Evolutionary conservation across 2,329 filamentous ascomycete species (phyloP).

Genomic region (Penicillium psychrosexuale): DNA sequence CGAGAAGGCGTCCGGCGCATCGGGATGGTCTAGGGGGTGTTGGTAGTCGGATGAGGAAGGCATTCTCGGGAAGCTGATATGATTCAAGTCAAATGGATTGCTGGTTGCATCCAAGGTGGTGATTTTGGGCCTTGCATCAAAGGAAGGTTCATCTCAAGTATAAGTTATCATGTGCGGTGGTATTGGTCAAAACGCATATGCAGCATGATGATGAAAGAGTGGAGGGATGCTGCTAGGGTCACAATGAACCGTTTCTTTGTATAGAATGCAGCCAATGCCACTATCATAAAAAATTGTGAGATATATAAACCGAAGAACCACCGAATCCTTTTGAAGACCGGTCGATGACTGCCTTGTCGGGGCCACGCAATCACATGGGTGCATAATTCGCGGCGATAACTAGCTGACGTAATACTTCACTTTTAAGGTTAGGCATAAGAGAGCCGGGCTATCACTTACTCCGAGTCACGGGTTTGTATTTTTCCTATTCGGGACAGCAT

Average conservation of each 20-base stretch:
- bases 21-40: conserved; percentile 31
- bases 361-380: conserved; percentile 9
- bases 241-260: neutral
- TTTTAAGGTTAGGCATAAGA: conserved; percentile 1
- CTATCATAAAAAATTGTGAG: neutral
- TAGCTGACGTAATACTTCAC: conserved; percentile 2
- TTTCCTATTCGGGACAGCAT: neutral
- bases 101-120: conserved; percentile 18
- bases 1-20: conserved; percentile 32
- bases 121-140: conserved; percentile 8
- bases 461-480: neutral
- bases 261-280: neutral
- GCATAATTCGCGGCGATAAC: neutral
- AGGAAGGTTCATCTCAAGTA: conserved; percentile 20
- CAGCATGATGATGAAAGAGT: conserved; percentile 13
- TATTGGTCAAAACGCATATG: conserved; percentile 11
- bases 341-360: conserved; percentile 4
- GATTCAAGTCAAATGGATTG: conserved; percentile 5
- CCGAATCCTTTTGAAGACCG: neutral
- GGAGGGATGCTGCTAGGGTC: neutral
- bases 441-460: neutral
- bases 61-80: conserved; percentile 26
- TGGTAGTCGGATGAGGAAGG: conserved; percentile 38
- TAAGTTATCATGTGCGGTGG: conserved; percentile 7
- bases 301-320: neutral